Base-by-base conservation (phyloP, 2,329 filamentous ascomycete species). In the Podosphaera aphanis region DNA sequence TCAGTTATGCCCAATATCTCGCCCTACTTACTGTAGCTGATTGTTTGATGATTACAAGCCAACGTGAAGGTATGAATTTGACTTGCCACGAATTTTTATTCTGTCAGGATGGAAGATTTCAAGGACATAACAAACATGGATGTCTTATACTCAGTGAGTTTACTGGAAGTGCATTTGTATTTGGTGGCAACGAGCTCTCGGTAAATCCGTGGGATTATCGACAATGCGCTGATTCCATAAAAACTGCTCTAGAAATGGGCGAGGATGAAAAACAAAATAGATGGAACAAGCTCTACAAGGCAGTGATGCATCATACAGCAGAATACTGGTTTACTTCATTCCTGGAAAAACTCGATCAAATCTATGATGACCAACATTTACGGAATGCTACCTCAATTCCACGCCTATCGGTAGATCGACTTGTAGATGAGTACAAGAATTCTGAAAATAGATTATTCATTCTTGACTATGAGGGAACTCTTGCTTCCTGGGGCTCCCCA, bases 131-230 rank as follows among this genome's bases (percentile, higher is more conserved):
- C 64, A 86, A 83, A 62, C 77, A 90, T 56, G 84, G 84, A 2
- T 86, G 85, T 1, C 68, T 95, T 38, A 93, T 95, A 52, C 66
- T 95, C 46, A 93, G 84, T 51, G 88, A 95, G 60, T 95, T 95
- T 58, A 93, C 88, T 1, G 90, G 88, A 20, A 93, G 85, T 49
- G 78, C 86, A 1, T 83, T 82, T 0, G 70, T 95, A 2, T 93
- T 95, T 56, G 74, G 75, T 15, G 74, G 79, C 40, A 74, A 83
- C 48, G 80, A 90, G 51, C 70, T 95, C 13, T 73, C 83, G 0
- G 80, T 95, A 56, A 95, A 95, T 58, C 88, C 88, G 0, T 95
- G 88, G 88, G 83, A 94, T 59, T 93, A 93, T 60, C 74, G 79
- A 31, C 76, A 84, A 58, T 92, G 83, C 55, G 83, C 85, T 44